Evolutionary conservation across 805 yeast genomes (phyloP).

Genomic region (Hanseniaspora valbyensis): DNA sequence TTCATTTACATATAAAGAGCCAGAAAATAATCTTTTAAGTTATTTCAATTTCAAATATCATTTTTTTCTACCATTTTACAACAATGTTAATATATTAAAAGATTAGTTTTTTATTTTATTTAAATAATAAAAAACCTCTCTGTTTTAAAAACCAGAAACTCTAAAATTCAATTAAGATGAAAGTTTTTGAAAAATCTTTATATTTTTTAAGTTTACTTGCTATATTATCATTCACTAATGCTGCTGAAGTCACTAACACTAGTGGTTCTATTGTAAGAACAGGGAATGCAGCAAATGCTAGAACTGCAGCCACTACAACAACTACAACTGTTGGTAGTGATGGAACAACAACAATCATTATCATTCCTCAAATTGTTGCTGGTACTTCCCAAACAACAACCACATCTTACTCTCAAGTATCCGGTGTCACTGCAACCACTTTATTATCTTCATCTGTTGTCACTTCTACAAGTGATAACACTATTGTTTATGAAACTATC

Average conservation of each 20-base stretch:
- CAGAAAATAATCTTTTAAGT: too few species aligned
- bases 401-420: background rate
- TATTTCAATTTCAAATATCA: too few species aligned
- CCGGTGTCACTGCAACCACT: slow-evolving; percentile 9
- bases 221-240: background rate
- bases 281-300: background rate
- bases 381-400: background rate
- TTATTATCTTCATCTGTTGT: slow-evolving; percentile 17
- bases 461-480: slow-evolving; percentile 4
- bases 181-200: background rate
- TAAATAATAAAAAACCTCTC: too few species aligned
- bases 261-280: slow-evolving; percentile 4
- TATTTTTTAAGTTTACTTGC: too few species aligned
- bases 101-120: too few species aligned
- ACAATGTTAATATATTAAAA: too few species aligned
- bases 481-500: background rate
- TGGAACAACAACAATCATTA: slow-evolving; percentile 1
- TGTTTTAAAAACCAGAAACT: too few species aligned
- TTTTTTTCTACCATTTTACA: too few species aligned
- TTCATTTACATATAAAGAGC: too few species aligned
- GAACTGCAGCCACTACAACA: background rate
- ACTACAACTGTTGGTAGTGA: background rate
- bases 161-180: background rate
- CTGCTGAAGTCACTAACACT: background rate
- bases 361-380: slow-evolving; percentile 10